A percentile compares a stretch with the other conserved stretches of the same genome.
Evolutionary conservation across 139 green algal species (phyloP).

Genomic region (Chlorella sp.): DNA sequence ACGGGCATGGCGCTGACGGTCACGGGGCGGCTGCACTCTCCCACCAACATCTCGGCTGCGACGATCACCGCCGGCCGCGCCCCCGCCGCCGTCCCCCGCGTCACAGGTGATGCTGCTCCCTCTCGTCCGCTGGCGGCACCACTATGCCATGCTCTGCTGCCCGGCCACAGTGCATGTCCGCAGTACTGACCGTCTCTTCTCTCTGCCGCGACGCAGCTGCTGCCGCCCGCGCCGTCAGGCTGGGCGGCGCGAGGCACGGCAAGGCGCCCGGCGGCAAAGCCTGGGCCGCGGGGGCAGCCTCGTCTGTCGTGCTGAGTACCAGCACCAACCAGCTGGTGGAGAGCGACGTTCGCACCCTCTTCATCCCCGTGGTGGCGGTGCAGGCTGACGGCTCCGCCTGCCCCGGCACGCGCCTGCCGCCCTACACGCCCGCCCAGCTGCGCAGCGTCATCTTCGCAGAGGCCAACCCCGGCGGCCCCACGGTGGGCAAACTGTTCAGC

Average conservation of each 20-base stretch:
- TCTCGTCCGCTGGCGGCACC: too few species aligned
- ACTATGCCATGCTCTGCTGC: too few species aligned
- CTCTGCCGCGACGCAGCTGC: too few species aligned
- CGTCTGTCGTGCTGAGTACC: neutral
- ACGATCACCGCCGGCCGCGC: neutral
- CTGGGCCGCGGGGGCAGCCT: neutral
- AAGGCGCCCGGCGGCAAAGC: neutral
- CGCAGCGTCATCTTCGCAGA: conserved; percentile 3
- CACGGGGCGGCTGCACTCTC: too few species aligned
- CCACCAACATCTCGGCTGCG: neutral
- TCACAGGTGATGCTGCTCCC: too few species aligned
- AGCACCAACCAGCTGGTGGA: neutral
- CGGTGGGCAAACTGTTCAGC: conserved; percentile 10
- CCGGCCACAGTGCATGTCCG: too few species aligned
- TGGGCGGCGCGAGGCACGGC: neutral
- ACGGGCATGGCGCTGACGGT: neutral
- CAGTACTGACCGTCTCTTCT: too few species aligned
- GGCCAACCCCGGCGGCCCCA: conserved; percentile 2
- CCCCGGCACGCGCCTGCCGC: neutral
- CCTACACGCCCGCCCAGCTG: neutral
- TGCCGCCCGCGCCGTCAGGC: neutral
- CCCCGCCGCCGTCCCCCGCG: neutral
- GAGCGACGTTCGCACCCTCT: neutral
- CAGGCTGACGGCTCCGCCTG: neutral
- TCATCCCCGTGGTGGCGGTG: neutral